Evolutionary conservation across 768 basidiomycete species (phyloP), one percentile per base, ranked within the genome.

Genomic region (Scleroderma bovista): DNA sequence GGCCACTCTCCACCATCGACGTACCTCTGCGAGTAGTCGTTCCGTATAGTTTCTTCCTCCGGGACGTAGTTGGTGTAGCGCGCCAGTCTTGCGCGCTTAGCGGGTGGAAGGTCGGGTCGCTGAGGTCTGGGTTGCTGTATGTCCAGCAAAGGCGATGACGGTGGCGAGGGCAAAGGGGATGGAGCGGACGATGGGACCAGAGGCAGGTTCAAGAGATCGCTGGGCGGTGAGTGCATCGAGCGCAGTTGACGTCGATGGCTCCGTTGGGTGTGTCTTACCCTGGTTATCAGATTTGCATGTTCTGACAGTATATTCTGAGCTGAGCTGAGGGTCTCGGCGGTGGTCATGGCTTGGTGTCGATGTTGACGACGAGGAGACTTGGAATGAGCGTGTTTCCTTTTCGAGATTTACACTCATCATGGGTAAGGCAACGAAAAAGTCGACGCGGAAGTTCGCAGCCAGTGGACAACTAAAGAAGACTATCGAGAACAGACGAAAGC

Each of bases 11-110:
- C 94, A 2, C 87, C 79, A 58, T 90, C 85, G 31, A 94, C 92
- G 66, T 95, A 97, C 55, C 86, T 74, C 66, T 87, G 86, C 0
- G 88, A 90, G 62, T 94, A 93, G 70, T 99, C 94, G 59, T 96
- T 98, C 43, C 96, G 78, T 39, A 99, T 88, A 0, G 93, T 97
- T 66, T 99, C 95, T 63, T 99, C 95, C 53, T 93, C 91, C 1
- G 89, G 85, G 15, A 93, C 77, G 57, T 95, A 94, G 61, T 94
- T 93, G 31, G 65, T 64, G 56, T 90, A 93, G 32, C 86, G 76
- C 19, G 77, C 74, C 6, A 79, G 70, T 3, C 88, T 78, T 0
- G 87, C 86, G 4, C 81, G 79, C 63, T 93, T 93, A 6, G 81
- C 76, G n/a, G 83, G 82, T 1, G 84, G 78, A 6, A 81, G 61